Evolutionary conservation across 441 rosid species (phyloP).

Genomic region (Populus tomentosa): DNA sequence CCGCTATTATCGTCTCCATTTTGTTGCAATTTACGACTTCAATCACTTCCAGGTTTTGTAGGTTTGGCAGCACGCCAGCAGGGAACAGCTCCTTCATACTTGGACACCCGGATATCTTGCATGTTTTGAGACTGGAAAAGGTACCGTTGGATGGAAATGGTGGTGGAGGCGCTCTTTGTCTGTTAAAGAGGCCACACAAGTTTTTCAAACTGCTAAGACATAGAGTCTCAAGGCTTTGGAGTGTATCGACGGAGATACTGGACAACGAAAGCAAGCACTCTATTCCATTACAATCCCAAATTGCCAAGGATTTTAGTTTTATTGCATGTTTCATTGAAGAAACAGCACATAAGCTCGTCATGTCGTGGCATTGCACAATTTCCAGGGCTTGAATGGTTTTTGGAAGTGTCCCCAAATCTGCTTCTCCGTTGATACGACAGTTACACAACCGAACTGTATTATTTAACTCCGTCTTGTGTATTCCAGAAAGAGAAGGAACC

Average conservation of each 20-base stretch:
- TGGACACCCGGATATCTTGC: neutral
- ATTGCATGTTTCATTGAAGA: neutral
- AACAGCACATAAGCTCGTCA: neutral
- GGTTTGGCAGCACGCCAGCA: neutral
- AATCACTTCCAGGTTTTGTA: neutral
- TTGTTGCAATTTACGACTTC: neutral
- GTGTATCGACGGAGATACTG: neutral
- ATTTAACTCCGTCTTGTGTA: neutral
- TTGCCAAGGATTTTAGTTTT: conserved; percentile 3
- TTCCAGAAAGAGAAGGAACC: neutral
- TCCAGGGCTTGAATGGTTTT: neutral
- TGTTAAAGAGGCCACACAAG: conserved; percentile 4
- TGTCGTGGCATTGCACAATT: neutral
- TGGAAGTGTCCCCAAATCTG: neutral
- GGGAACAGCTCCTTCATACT: conserved; percentile 15
- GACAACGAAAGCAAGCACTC: conserved; percentile 9
- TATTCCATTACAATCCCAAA: neutral
- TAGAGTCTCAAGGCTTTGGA: conserved; percentile 17
- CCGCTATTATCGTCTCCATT: neutral
- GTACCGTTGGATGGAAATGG: neutral
- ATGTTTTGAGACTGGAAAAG: conserved; percentile 19
- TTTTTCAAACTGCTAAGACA: neutral
- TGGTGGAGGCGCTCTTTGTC: neutral
- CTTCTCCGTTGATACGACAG: neutral
- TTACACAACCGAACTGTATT: neutral